These are phyloP conservation scores for Mycothermus thermophilus DNA, from an alignment of 495 filamentous ascomycete genomes.

Conservation along the genomic window DNA sequence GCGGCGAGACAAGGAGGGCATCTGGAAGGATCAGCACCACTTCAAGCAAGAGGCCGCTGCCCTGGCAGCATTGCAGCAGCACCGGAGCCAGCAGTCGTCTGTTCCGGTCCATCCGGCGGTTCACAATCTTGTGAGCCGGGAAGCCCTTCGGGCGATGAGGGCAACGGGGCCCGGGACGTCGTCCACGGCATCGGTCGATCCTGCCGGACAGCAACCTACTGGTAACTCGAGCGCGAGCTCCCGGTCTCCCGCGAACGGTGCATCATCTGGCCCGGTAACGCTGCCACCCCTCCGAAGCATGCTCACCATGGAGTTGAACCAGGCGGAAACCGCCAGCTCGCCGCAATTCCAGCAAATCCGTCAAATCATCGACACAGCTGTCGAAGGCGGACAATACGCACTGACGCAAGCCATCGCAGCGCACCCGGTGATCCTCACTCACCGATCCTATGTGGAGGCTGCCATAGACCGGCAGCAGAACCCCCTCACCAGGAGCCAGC, in stretches of 20 bases:
- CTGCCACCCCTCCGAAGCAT: constrained; percentile 2
- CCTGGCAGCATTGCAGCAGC: constrained; percentile 21
- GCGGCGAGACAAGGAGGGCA: constrained; percentile 67
- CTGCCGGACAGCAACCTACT: too few species aligned
- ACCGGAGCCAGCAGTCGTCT: constrained; percentile 1
- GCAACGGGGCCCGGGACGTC: not conserved
- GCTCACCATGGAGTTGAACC: constrained; percentile 1
- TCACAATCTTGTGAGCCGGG: constrained; percentile 1
- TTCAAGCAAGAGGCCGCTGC: constrained; percentile 55
- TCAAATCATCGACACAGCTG: constrained; percentile 28
- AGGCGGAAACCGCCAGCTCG: not conserved
- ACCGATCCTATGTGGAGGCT: constrained; percentile 25
- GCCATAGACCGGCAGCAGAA: constrained; percentile 31
- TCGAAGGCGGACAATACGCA: constrained; percentile 29
- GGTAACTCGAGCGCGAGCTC: constrained; percentile 1
- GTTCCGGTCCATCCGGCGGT: constrained; percentile 13
- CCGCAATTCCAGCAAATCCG: constrained; percentile 17
- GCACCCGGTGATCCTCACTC: constrained; percentile 31
- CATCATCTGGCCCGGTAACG: not conserved
- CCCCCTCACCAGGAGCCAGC: constrained; percentile 24
- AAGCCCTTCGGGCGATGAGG: not conserved
- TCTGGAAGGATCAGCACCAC: constrained; percentile 59
- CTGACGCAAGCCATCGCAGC: constrained; percentile 29
- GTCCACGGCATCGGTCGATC: not conserved
- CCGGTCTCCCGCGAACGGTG: constrained; percentile 3